Percentiles rank a stretch among this genome's conserved stretches.
phyloP scores from a whole-genome alignment of 495 filamentous ascomycete species.

The Neurospora africana region DNA sequence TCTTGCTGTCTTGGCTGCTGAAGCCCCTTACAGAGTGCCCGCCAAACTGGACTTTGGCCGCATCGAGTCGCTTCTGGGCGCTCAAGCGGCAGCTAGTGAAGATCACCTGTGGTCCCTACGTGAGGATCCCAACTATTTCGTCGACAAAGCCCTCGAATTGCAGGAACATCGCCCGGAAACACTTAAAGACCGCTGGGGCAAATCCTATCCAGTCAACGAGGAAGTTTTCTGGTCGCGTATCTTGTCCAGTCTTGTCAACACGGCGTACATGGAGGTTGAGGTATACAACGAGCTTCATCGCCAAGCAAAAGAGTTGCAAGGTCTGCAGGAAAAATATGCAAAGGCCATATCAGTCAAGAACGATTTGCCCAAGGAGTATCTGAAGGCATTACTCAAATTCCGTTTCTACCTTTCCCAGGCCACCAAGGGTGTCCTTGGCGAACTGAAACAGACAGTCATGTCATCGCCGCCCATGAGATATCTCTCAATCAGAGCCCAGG shows the following conservation, averaged over 20 bases:
- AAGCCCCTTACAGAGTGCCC: conserved; percentile 38
- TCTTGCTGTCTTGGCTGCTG: conserved; percentile 22
- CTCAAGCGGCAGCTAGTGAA: conserved; percentile 27
- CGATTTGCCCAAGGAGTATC: conserved; percentile 6
- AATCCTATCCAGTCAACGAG: conserved; percentile 15
- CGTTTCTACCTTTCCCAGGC: conserved; percentile 1
- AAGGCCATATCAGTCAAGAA: neutral
- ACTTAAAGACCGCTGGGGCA: conserved; percentile 21
- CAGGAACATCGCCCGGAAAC: conserved; percentile 34
- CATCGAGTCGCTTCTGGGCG: conserved; percentile 28
- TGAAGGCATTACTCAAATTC: conserved; percentile 6
- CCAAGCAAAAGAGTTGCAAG: conserved; percentile 3
- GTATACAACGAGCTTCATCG: conserved; percentile 8
- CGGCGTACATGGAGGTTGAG: conserved; percentile 3
- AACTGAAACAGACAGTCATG: conserved; percentile 11
- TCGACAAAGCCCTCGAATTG: conserved; percentile 18
- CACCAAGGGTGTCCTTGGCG: conserved; percentile 33
- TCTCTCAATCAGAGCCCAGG: conserved; percentile 11
- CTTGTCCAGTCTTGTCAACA: conserved; percentile 7
- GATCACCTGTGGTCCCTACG: conserved; percentile 44
- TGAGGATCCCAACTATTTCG: conserved; percentile 48
- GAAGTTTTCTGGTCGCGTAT: conserved; percentile 6
- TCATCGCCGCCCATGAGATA: conserved; percentile 29
- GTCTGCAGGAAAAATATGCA: conserved; percentile 2
- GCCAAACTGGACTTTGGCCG: conserved; percentile 28